Evolutionary conservation across 192 early-diverging fungal species (phyloP).

Genomic region (Cetraspora pellucida): DNA sequence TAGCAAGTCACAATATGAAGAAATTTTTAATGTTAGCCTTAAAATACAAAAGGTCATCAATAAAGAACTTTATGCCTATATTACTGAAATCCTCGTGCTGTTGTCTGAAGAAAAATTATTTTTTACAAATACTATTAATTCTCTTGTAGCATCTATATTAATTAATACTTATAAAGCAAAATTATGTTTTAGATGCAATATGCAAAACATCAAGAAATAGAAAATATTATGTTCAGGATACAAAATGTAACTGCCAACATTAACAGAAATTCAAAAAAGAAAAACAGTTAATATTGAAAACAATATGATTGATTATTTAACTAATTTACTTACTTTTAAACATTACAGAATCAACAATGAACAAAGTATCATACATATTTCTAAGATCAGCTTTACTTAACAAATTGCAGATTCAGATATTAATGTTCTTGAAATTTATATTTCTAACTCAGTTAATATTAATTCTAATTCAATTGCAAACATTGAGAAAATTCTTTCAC

Average conservation of each 20-base stretch:
- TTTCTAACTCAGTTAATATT: neutral
- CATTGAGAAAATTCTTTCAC: neutral
- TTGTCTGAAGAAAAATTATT: too few relatives aligned
- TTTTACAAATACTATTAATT: too few relatives aligned
- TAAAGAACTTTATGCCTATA: too few relatives aligned
- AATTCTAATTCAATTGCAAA: too few relatives aligned
- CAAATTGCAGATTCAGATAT: neutral
- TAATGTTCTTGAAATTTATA: neutral
- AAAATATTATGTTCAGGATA: neutral
- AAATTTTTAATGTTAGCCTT: conserved; percentile 3
- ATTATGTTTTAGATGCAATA: neutral
- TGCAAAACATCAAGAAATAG: neutral
- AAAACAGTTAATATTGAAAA: neutral
- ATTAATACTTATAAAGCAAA: conserved; percentile 13
- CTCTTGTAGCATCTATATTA: too few relatives aligned
- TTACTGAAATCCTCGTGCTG: too few relatives aligned
- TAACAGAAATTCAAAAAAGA: conserved; percentile 21
- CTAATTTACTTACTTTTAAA: conserved; percentile 2
- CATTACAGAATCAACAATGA: neutral
- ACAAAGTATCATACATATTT: neutral
- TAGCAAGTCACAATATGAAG: conserved; percentile 8
- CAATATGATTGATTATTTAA: neutral
- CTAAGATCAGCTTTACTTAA: neutral
- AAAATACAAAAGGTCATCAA: neutral
- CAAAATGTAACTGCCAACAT: neutral